phyloP scores from a whole-genome alignment of 208 protist species.

The Acanthamoeba comandoni region DNA sequence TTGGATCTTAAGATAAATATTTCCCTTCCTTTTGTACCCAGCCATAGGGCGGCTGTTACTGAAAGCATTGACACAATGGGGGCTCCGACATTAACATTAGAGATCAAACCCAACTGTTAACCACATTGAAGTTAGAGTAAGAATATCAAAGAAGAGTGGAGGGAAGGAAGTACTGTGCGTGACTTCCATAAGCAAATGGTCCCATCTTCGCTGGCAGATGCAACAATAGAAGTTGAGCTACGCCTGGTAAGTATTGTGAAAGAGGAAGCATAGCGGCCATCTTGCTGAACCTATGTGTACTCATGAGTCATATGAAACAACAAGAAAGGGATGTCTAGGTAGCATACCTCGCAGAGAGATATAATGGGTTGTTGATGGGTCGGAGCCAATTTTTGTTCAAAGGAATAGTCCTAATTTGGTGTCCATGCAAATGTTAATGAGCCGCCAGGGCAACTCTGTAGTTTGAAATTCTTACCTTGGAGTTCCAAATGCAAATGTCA shows the following conservation, averaged over 20 bases:
- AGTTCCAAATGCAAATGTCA: conserved; percentile 44
- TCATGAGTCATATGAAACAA: conserved; percentile 1
- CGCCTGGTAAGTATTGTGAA: not conserved
- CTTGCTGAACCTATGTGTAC: not conserved
- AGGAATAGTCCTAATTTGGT: no score
- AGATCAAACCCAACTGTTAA: not conserved
- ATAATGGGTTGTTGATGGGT: no score
- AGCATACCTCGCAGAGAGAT: no score
- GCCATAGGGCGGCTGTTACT: conserved; percentile 13
- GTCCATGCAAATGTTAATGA: no score
- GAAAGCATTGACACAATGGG: not conserved
- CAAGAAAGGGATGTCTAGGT: not conserved
- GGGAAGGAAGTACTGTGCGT: not conserved
- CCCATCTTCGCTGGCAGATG: conserved; percentile 12
- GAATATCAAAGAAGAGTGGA: not conserved
- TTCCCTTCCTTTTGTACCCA: conserved; percentile 29
- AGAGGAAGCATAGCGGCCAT: not conserved
- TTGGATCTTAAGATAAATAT: conserved; percentile 19
- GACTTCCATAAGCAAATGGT: conserved; percentile 22
- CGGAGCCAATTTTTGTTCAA: no score
- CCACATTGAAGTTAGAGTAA: not conserved
- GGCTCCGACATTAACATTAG: not conserved
- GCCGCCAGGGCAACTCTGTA: no score
- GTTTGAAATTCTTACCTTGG: not conserved
- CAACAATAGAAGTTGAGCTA: not conserved